Evolutionary conservation across 2,329 filamentous ascomycete species (phyloP), one percentile per base, ranked within the genome.

Genomic region (Didymella glomerata): DNA sequence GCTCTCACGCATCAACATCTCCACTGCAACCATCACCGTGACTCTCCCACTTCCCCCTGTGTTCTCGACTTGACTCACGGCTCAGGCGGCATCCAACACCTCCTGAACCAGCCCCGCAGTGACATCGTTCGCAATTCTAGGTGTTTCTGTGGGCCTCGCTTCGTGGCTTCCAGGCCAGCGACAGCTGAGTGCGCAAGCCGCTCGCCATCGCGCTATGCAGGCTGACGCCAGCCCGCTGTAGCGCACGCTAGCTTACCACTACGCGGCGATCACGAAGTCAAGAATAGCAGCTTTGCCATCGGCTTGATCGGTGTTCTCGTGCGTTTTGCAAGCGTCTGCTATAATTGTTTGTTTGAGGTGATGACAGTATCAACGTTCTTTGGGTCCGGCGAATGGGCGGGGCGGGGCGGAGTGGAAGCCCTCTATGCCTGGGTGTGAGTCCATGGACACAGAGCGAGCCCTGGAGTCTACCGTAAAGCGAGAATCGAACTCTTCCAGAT

Each of bases 221-320:
- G 63, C 62, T 65, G 61, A 68, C 55, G 61, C 62, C 57, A 56
- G 50, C 47, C 56, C 46, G 27, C 48, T 45, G 46, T 58, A 48
- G 54, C 28, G 38, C 16, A 16, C 7, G 3, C n/a, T 58, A 61
- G 59, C 51, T 41, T 44, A 56, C 57, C 45, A 59, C 6, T 34
- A 3, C 7, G 2, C 18, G 18, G 38, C 38, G 38, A 41, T 41
- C 38, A 41, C 38, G 20, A 40, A 40, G n/a, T 20, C n/a, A 11
- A 40, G 36, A 40, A 40, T 40, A 41, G 38, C 38, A 41, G n/a
- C 36, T 24, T 41, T 24, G 38, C 38, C 18, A 20, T 40, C 18
- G n/a, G 9, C 36, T 3, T 20, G 36, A 20, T 40, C 36, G n/a
- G 7, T 14, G n/a, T 11, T 11, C 36, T 9, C 16, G 16, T 36